These are phyloP conservation scores for Geosmithia flava DNA, from an alignment of 2,329 filamentous ascomycete genomes.

Conservation along the genomic window DNA sequence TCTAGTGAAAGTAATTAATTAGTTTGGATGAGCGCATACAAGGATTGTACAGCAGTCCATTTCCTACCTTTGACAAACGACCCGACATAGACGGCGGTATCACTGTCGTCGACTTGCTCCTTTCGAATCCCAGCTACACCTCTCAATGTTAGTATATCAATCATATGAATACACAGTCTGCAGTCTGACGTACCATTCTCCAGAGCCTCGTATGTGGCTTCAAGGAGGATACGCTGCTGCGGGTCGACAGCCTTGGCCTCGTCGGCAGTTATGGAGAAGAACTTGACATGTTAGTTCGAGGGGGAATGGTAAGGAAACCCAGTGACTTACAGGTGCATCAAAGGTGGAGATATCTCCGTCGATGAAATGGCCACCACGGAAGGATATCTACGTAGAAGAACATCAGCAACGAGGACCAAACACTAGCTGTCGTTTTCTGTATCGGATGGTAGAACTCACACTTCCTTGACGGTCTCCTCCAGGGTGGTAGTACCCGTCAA, in stretches of 20 bases:
- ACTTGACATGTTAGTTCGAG: constrained; percentile 16
- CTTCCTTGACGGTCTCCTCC: constrained; percentile 34
- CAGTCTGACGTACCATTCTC: constrained; percentile 27
- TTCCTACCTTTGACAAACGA: constrained; percentile 33
- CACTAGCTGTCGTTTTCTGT: not conserved
- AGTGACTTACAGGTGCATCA: constrained; percentile 30
- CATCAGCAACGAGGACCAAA: constrained; percentile 7
- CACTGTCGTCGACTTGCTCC: constrained; percentile 28
- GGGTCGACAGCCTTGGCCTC: constrained; percentile 41
- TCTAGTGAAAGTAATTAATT: constrained; percentile 15
- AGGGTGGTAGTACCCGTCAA: constrained; percentile 40
- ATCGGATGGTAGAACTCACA: constrained; percentile 18
- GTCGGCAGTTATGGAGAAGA: constrained; percentile 35
- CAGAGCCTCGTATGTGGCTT: constrained; percentile 36
- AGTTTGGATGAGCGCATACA: not conserved
- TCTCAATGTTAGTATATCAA: not conserved
- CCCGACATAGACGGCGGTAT: constrained; percentile 36
- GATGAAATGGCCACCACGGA: constrained; percentile 38
- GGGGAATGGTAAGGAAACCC: not conserved
- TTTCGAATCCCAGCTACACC: constrained; percentile 27
- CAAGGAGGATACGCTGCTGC: constrained; percentile 37
- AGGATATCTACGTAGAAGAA: constrained; percentile 22
- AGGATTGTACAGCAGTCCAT: not conserved
- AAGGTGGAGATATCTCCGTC: constrained; percentile 31
- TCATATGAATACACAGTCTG: not conserved